A percentile compares a stretch with the other conserved stretches of the same genome.
Conservation (phyloP, 1,284 basidiomycete genomes). For the Trichosporon faecale region DNA sequence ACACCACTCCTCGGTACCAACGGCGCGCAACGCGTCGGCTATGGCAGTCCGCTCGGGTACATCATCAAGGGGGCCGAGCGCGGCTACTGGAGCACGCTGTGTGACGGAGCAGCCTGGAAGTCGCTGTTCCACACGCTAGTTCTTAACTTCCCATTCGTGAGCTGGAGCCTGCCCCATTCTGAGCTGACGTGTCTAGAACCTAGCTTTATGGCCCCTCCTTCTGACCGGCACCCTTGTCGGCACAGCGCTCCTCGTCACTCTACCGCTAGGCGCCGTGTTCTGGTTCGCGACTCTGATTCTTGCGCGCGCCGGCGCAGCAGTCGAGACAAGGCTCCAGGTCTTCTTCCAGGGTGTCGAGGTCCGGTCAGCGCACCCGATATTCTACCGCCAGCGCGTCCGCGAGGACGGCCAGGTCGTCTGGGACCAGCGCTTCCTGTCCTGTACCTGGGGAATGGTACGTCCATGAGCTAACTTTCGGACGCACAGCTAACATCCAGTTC, state of each 20-base stretch:
- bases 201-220: constrained; percentile 48
- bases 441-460: constrained; percentile 49
- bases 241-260: constrained; percentile 48
- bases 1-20: background rate
- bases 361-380: constrained; percentile 26
- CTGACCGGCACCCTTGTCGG: constrained; percentile 48
- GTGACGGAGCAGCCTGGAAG: constrained; percentile 37
- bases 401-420: constrained; percentile 28
- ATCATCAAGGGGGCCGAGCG: constrained; percentile 16
- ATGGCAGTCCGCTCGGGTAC: background rate
- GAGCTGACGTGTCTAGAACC: constrained; percentile 29
- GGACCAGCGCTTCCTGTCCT: constrained; percentile 47
- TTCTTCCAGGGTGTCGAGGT: constrained; percentile 7
- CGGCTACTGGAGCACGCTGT: constrained; percentile 41
- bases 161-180: constrained; percentile 11
- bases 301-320: constrained; percentile 42
- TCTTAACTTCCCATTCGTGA: constrained; percentile 50
- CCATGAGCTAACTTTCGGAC: background rate
- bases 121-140: constrained; percentile 41
- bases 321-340: constrained; percentile 34
- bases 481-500: constrained; percentile 26
- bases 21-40: background rate
- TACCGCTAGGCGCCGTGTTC: constrained; percentile 48
- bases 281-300: constrained; percentile 52
- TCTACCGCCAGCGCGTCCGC: constrained; percentile 30